phyloP scores from a whole-genome alignment of 306 rosid genomes.

The Acacia acuminata region DNA sequence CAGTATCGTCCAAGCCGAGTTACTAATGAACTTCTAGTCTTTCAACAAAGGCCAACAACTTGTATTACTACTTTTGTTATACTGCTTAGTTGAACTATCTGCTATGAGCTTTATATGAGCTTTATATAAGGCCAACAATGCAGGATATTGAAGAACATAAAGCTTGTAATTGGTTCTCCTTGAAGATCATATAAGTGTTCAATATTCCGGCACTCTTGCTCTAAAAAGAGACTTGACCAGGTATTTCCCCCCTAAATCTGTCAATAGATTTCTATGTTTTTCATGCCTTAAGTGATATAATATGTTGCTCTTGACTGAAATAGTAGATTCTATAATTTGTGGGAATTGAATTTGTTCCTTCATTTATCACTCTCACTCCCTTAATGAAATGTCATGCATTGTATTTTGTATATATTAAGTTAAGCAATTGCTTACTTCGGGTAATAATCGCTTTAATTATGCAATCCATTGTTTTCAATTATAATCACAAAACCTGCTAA shows the following conservation, averaged over 20 bases:
- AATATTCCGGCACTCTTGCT: constrained; percentile 86
- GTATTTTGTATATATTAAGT: not conserved
- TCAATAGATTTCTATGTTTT: constrained; percentile 17
- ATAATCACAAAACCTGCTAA: constrained; percentile 17
- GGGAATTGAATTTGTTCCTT: constrained; percentile 6
- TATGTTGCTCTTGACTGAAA: constrained; percentile 5
- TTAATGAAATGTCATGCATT: not conserved
- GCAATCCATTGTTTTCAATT: constrained; percentile 23
- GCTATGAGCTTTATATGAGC: too few species aligned
- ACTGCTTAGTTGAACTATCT: constrained; percentile 26
- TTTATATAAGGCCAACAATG: too few species aligned
- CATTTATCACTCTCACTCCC: not conserved
- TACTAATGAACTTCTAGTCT: too few species aligned
- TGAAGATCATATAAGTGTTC: constrained; percentile 74
- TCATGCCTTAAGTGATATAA: not conserved
- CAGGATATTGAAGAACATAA: too few species aligned
- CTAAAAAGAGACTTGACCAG: constrained; percentile 87
- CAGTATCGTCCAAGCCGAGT: not conserved
- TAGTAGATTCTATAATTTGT: not conserved
- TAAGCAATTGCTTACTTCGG: constrained; percentile 4
- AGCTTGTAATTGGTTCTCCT: constrained; percentile 29
- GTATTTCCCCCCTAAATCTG: constrained; percentile 48
- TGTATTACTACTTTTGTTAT: constrained; percentile 17
- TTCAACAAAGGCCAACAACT: too few species aligned
- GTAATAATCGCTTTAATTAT: constrained; percentile 17